Conservation (phyloP, 805 yeast species). For the Saturnispora hagleri region DNA sequence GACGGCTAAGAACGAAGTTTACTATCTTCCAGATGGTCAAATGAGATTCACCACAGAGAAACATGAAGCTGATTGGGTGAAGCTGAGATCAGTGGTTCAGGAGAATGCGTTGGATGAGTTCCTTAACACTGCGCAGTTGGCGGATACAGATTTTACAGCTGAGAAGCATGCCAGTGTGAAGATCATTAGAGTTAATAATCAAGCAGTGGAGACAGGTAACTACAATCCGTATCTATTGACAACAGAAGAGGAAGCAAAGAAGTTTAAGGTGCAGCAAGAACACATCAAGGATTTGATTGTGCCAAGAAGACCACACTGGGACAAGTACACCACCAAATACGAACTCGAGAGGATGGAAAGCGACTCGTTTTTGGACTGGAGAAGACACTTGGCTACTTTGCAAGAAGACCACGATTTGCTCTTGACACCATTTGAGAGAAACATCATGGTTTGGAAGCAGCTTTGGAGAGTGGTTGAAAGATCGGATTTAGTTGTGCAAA, state of each 20-base stretch:
- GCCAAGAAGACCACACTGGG: slow-evolving; percentile 93
- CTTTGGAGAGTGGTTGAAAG: slow-evolving; percentile 97
- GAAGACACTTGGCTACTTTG: slow-evolving; percentile 76
- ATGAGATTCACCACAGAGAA: slow-evolving; percentile 81
- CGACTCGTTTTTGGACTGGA: slow-evolving; percentile 88
- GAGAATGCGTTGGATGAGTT: slow-evolving; percentile 92
- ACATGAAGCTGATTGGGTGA: slow-evolving; percentile 82
- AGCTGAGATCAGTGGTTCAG: slow-evolving; percentile 87
- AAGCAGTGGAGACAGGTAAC: slow-evolving; percentile 54
- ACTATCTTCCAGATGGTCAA: slow-evolving; percentile 76
- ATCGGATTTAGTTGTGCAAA: slow-evolving; percentile 88
- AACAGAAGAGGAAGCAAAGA: slow-evolving; percentile 52
- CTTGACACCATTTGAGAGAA: slow-evolving; percentile 94
- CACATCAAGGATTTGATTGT: slow-evolving; percentile 66
- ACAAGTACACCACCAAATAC: slow-evolving; percentile 52
- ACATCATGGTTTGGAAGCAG: slow-evolving; percentile 96
- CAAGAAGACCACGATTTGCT: slow-evolving; percentile 80
- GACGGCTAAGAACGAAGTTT: slow-evolving; percentile 57
- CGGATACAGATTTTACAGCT: slow-evolving; percentile 93
- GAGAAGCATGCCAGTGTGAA: slow-evolving; percentile 76
- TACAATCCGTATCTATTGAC: slow-evolving; percentile 52
- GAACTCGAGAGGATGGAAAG: slow-evolving; percentile 83
- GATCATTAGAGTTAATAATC: slow-evolving; percentile 66
- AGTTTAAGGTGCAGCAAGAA: slow-evolving; percentile 53
- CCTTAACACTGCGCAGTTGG: slow-evolving; percentile 88